A percentile compares a stretch with the other conserved stretches of the same genome.
These are phyloP conservation scores for Talaromyces sp. DNA, from an alignment of 2,329 filamentous ascomycete genomes.

Conservation along the genomic window DNA sequence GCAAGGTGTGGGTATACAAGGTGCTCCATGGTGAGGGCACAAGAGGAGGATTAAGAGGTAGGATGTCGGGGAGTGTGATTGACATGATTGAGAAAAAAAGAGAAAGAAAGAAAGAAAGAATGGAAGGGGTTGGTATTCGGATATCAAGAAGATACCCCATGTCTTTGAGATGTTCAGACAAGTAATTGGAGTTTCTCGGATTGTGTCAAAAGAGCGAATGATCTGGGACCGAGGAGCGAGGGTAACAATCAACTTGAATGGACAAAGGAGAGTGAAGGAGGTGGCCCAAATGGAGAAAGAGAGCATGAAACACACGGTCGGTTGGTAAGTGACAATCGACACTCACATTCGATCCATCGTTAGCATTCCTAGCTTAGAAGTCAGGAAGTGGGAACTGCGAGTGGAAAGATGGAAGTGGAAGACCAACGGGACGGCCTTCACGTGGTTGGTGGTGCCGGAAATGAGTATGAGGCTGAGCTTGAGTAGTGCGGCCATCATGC, in stretches of 20 bases:
- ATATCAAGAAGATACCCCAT: too few species aligned
- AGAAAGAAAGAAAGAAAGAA: constrained; percentile 1
- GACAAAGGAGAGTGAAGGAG: background rate
- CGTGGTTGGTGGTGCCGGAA: background rate
- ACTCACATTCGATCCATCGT: background rate
- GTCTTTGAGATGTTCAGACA: background rate
- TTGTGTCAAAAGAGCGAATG: background rate
- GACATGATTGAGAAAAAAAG: background rate
- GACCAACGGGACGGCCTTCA: background rate
- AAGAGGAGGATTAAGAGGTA: background rate
- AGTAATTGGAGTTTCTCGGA: background rate
- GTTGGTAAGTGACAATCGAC: background rate
- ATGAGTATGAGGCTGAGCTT: background rate
- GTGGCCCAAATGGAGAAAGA: background rate
- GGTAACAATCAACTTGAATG: background rate
- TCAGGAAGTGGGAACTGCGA: background rate
- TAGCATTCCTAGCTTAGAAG: background rate
- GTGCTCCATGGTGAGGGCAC: background rate
- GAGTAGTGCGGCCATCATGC: background rate
- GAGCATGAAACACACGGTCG: background rate
- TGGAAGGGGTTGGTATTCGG: background rate
- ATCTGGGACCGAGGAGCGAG: background rate
- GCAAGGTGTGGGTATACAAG: background rate
- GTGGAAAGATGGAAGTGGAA: background rate
- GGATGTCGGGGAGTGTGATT: background rate